Evolutionary conservation across 2,329 filamentous ascomycete species (phyloP).

Genomic region (Neospermospora avenae): DNA sequence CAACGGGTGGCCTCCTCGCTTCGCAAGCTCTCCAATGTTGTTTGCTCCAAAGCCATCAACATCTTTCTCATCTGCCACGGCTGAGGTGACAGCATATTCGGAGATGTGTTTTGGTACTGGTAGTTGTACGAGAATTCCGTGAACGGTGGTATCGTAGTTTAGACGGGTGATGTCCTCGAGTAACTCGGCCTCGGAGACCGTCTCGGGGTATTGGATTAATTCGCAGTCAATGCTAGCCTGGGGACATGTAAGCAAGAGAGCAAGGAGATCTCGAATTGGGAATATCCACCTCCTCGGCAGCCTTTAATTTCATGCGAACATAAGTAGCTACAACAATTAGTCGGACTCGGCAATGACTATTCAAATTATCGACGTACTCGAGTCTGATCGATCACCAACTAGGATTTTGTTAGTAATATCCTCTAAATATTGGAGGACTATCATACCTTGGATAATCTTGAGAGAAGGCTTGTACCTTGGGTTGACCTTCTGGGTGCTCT

Average conservation of each 20-base stretch:
- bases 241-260: constrained; percentile 20
- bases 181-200: constrained; percentile 80
- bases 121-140: constrained; percentile 92
- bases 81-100: constrained; percentile 85
- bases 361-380: constrained; percentile 56
- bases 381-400: constrained; percentile 94
- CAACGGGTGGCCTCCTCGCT: constrained; percentile 83
- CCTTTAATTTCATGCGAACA: constrained; percentile 99
- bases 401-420: constrained; percentile 24
- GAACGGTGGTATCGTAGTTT: constrained; percentile 82
- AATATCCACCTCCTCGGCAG: constrained; percentile 73
- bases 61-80: constrained; percentile 91
- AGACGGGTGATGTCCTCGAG: constrained; percentile 75
- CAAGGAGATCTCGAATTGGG: neutral
- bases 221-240: constrained; percentile 89
- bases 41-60: constrained; percentile 93
- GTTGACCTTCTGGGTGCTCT: constrained; percentile 75
- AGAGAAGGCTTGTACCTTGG: constrained; percentile 84
- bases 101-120: constrained; percentile 86
- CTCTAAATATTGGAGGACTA: neutral
- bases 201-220: constrained; percentile 77
- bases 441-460: constrained; percentile 86
- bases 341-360: neutral
- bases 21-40: constrained; percentile 96
- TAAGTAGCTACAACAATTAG: constrained; percentile 67